Base-by-base conservation (phyloP, 768 basidiomycete species). In the Cubamyces sp. region DNA sequence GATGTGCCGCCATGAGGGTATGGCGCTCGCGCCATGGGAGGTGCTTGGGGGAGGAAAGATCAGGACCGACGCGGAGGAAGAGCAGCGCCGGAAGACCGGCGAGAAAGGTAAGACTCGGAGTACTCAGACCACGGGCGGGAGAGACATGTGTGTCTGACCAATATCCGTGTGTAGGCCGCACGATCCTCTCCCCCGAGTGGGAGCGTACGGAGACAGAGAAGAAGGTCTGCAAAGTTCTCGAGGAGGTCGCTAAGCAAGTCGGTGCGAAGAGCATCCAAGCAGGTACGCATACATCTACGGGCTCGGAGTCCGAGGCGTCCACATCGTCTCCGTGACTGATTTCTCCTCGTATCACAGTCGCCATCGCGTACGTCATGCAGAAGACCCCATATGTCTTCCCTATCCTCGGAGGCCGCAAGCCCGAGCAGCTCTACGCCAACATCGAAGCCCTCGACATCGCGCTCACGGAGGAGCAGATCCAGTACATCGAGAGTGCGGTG, bases 301-400 rank as follows among this genome's bases (percentile, higher is more conserved):
- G 15, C 34, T 23, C 19, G 5, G n/a, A 14, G n/a, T 3, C 3
- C 12, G 41, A 42, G 21, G 40, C 28, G 5, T 28, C 12, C 49
- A 9, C 12, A 0, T 37, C 15, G 15, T 18, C 25, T 37, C 12
- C 39, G 39, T 23, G 14, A 39, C 41, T 11, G 28, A 30, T 8
- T 30, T 3, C 8, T 30, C 28, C 28, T 30, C n/a, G 21, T 26
- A 15, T 48, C 26, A 23, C 43, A 81, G 81, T 84, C 3, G 82
- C 82, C 8, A 80, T 86, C 61, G 82, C 82, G 15, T 85, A 84
- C 60, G 71, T 85, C 12, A 73, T 85, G 72, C 81, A 84, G 45
- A 86, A 85, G 69, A 75, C 79, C 5, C 78, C 80, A 0, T 83
- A 76, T 54, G 81, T 83, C 0, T 84, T 84, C 72, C 82, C 82